These are phyloP conservation scores for Peterozyma toletana DNA, from an alignment of 805 yeast species.

Conservation along the genomic window DNA sequence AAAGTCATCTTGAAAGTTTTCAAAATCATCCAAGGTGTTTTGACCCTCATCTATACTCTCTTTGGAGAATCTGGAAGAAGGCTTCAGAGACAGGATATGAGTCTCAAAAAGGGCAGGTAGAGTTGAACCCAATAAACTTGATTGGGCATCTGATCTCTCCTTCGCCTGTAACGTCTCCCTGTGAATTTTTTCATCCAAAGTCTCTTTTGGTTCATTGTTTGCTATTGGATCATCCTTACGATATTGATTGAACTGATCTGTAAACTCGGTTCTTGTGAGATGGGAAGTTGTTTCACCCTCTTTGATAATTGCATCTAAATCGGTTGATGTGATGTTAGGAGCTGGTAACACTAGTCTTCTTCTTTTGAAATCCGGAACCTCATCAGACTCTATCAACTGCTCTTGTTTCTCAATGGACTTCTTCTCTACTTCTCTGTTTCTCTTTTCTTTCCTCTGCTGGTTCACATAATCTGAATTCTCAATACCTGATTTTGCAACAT, in stretches of 20 bases:
- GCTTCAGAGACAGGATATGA: too few species aligned
- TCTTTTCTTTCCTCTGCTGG: conserved; percentile 24
- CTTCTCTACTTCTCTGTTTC: conserved; percentile 14
- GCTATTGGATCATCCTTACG: too few species aligned
- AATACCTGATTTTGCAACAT: conserved; percentile 38
- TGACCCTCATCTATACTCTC: conserved; percentile 20
- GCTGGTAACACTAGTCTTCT: conserved; percentile 28
- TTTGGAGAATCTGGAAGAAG: conserved; percentile 1
- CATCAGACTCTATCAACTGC: conserved; percentile 13
- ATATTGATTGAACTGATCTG: too few species aligned
- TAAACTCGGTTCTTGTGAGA: too few species aligned
- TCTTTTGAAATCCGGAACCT: conserved; percentile 22
- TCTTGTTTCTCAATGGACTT: conserved; percentile 13
- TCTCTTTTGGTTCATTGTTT: too few species aligned
- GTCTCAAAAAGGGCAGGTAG: neutral
- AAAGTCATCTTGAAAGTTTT: conserved; percentile 1
- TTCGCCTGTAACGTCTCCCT: conserved; percentile 12
- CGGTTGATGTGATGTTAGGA: conserved; percentile 18
- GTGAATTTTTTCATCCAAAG: too few species aligned
- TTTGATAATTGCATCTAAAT: conserved; percentile 10
- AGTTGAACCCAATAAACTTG: conserved; percentile 24
- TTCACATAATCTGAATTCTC: conserved; percentile 27
- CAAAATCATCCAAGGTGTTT: conserved; percentile 9
- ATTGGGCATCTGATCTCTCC: conserved; percentile 21
- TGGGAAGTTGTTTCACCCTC: neutral